Conservation (phyloP, 1,284 basidiomycete genomes). For the Heterobasidion occidentale region DNA sequence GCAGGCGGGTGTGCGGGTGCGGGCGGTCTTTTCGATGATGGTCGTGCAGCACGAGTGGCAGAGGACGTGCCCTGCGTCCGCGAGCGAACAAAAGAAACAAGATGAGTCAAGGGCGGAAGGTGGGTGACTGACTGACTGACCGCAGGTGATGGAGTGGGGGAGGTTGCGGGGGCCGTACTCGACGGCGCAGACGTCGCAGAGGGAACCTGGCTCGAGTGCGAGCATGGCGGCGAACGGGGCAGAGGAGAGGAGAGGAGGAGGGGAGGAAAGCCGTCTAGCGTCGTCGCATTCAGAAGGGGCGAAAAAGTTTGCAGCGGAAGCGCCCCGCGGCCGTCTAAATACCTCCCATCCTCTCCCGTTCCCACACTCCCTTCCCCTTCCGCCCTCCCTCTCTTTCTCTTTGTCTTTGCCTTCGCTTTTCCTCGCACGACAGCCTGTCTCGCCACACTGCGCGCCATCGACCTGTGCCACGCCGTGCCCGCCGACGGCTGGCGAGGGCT, state of each 20-base stretch:
- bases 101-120: constrained; percentile 1
- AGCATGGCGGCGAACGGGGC: constrained; percentile 40
- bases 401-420: no score
- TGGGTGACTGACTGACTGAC: constrained; percentile 29
- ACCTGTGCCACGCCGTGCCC: no score
- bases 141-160: constrained; percentile 74
- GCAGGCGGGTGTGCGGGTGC: constrained; percentile 55
- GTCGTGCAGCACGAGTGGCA: constrained; percentile 66
- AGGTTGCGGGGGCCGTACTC: constrained; percentile 66
- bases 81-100: constrained; percentile 17
- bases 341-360: no score
- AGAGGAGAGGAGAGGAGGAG: constrained; percentile 2
- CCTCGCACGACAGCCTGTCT: no score
- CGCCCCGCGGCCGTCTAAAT: no score
- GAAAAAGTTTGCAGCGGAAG: no score
- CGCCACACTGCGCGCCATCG: no score
- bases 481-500: no score
- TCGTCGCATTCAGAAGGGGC: no score
- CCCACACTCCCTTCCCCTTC: no score
- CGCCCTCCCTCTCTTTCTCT: no score
- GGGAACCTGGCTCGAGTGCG: constrained; percentile 68
- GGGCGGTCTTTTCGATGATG: constrained; percentile 70
- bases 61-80: constrained; percentile 58
- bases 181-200: constrained; percentile 81
- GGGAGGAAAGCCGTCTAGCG: neutral